Base-by-base conservation (phyloP, 2,329 filamentous ascomycete species). In the Amauroascus verrucosus region DNA sequence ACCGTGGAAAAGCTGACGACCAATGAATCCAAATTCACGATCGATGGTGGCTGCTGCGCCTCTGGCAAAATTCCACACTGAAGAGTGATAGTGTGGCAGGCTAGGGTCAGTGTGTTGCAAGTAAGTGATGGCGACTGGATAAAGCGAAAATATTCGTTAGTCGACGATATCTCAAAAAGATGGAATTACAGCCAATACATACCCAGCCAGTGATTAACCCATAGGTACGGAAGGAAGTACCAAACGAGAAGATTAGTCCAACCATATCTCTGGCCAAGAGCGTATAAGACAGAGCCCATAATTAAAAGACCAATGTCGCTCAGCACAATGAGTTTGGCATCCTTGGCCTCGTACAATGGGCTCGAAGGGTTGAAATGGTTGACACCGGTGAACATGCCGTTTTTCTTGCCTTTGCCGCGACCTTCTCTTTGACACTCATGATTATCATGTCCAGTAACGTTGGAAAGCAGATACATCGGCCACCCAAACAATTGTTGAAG, bases 171-270 rank as follows among this genome's bases (percentile, higher is more conserved):
- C 6, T 20, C 9, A 33, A 24, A 18, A 28, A 6, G 32, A 43
- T 24, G 13, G n/a, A 28, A 14, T 33, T 22, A 26, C 28, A 44
- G 13, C 11, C 22, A 38, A 49, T 49, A 79, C 86, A 79, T 83
- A 93, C 88, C 87, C 54, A 97, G 85, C 91, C 91, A 97, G 81
- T 96, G 89, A 81, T 97, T 95, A 54, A 96, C 90, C 91, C 91
- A 96, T 57, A 96, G 78, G 71, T 97, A 98, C 35, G 93, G 93
- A 55, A 94, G 67, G 65, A 90, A 83, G 75, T 98, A 98, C 91
- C 93, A 97, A 58, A 98, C 85, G 56, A 86, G 74, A 69, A 97
- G 77, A 77, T 96, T 97, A 67, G 76, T 69, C 77, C 83, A 91
- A 65, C 93, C 93, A 63, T 84, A 96, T 54, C 72, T 86, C 70